Evolutionary conservation across 2,329 filamentous ascomycete species (phyloP).

Genomic region (Botryotinia narcissicola): DNA sequence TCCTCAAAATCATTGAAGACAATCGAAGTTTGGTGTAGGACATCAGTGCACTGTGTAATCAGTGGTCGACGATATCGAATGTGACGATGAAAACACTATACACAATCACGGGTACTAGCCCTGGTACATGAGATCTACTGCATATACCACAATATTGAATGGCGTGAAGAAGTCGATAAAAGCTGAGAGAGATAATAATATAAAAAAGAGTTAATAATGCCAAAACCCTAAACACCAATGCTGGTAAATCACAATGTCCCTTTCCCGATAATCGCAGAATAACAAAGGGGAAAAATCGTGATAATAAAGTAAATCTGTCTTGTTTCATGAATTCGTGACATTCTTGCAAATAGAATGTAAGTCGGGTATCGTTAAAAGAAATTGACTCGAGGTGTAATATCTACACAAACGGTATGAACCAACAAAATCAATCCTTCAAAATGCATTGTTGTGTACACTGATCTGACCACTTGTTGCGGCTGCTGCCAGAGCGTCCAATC

Average conservation of each 20-base stretch:
- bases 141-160: background rate
- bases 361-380: constrained; percentile 1
- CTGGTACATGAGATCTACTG: background rate
- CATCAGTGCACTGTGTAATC: background rate
- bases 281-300: background rate
- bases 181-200: background rate
- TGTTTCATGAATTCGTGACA: constrained; percentile 11
- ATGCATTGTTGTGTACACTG: constrained; percentile 32
- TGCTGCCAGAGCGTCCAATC: constrained; percentile 60
- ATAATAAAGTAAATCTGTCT: background rate
- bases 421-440: constrained; percentile 39
- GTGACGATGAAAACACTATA: background rate
- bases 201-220: background rate
- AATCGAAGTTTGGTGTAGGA: background rate
- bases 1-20: background rate
- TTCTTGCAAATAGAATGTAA: background rate
- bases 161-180: background rate
- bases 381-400: constrained; percentile 9
- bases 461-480: constrained; percentile 56
- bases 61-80: background rate
- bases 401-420: background rate
- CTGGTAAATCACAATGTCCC: constrained; percentile 2
- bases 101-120: background rate
- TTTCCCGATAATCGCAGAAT: background rate
- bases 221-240: constrained; percentile 4